A percentile compares a stretch with the other conserved stretches of the same genome.
Evolutionary conservation across 805 yeast species (phyloP).

Genomic region (Wickerhamiella sergipiensis): DNA sequence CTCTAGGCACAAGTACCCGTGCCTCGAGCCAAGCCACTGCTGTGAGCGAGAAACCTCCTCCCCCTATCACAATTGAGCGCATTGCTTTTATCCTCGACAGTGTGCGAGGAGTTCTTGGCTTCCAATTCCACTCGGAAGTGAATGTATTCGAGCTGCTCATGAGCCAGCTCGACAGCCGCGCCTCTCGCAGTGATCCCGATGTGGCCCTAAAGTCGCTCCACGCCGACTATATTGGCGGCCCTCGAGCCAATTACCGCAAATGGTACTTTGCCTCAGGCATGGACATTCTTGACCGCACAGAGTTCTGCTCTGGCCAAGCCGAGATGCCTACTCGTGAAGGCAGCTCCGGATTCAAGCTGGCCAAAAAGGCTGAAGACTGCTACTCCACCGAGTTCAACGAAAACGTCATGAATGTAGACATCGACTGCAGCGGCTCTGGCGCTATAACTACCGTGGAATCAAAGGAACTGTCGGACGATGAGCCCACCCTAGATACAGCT

Average conservation of each 20-base stretch:
- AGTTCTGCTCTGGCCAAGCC: constrained; percentile 20
- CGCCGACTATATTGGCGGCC: constrained; percentile 64
- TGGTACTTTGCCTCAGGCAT: constrained; percentile 69
- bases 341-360: background rate
- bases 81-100: constrained; percentile 45
- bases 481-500: background rate
- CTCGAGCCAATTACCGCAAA: constrained; percentile 50
- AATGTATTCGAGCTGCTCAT: constrained; percentile 57
- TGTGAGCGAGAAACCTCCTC: background rate
- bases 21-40: background rate
- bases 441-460: background rate
- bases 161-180: constrained; percentile 51
- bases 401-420: background rate
- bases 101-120: constrained; percentile 45
- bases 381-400: background rate
- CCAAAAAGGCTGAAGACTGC: background rate
- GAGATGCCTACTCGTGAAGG: background rate
- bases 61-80: constrained; percentile 24
- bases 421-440: background rate
- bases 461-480: background rate
- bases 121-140: constrained; percentile 49
- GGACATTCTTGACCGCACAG: constrained; percentile 39
- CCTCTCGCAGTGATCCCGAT: constrained; percentile 46
- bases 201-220: constrained; percentile 48
- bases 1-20: background rate